Percentiles rank a stretch among this genome's conserved stretches.
phyloP scores from a whole-genome alignment of 2,329 filamentous ascomycete genomes.

The Diplodia mutila region DNA sequence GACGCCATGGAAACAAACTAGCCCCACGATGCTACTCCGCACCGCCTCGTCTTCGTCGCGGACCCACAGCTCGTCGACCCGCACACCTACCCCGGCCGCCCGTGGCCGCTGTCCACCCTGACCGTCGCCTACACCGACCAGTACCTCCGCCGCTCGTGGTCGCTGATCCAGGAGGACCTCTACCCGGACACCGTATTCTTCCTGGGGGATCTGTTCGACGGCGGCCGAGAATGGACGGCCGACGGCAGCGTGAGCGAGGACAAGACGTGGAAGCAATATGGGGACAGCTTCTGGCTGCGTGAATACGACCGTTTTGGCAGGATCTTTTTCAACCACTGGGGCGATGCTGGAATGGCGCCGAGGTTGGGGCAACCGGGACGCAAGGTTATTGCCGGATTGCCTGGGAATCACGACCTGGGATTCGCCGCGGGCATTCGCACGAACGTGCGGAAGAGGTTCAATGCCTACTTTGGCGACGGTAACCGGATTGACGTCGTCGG shows the following conservation, averaged over 20 bases:
- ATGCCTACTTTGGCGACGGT: constrained; percentile 85
- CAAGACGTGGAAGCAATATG: constrained; percentile 74
- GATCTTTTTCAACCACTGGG: constrained; percentile 78
- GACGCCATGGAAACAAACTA: constrained; percentile 43
- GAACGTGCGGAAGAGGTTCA: constrained; percentile 79
- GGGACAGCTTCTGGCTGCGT: constrained; percentile 78
- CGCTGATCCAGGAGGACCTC: constrained; percentile 72
- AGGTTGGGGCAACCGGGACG: constrained; percentile 66
- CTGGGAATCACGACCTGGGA: constrained; percentile 93
- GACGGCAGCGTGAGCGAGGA: constrained; percentile 57
- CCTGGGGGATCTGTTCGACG: constrained; percentile 92
- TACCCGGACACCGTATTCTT: constrained; percentile 90
- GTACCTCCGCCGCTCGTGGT: constrained; percentile 83
- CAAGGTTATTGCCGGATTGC: constrained; percentile 81
- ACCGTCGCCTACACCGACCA: constrained; percentile 81
- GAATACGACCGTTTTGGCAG: constrained; percentile 86
- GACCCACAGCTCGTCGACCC: constrained; percentile 93
- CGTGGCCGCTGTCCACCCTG: constrained; percentile 69
- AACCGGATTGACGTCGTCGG: constrained; percentile 90
- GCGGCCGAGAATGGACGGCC: constrained; percentile 92
- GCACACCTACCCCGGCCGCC: constrained; percentile 88
- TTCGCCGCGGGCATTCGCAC: constrained; percentile 85
- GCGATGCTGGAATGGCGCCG: constrained; percentile 58
- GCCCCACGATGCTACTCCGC: constrained; percentile 77
- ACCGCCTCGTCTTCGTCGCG: constrained; percentile 81